Evolutionary conservation across 2,329 filamentous ascomycete genomes (phyloP), one percentile per base, ranked within the genome.

Genomic region (Claviceps humidiphila): DNA sequence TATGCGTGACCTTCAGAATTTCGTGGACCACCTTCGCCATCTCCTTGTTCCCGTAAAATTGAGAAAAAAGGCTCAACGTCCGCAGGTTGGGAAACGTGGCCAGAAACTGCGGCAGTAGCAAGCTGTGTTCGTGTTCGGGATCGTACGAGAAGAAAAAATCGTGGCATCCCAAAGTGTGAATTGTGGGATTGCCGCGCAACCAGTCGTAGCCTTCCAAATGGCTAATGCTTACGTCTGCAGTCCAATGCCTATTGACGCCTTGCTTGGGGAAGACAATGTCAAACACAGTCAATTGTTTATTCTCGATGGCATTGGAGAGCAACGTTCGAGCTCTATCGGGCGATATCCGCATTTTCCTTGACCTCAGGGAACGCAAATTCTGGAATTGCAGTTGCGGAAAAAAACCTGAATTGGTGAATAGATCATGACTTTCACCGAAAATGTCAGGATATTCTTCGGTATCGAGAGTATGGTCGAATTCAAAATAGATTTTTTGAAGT

Each of bases 71-170:
- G 56, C 67, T 65, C 24, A 70, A 55, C 8, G 59, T 60, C 53
- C 70, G 64, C 7, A 71, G 60, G 26, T 64, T 64, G 1, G 68
- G 68, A 44, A 71, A 67, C 40, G 54, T 66, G 5, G 61, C 63
- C 9, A 71, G 59, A 54, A 71, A 70, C 4, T 53, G 54, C 1
- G 64, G 63, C 14, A 71, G 54, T 0, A 65, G 63, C 16, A 64
- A 44, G 9, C 68, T 62, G 0, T 61, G 55, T 9, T 66, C 59
- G 16, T 57, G 59, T 20, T 51, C 56, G 4, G 65, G 61, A n/a
- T 61, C 60, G 3, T 54, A 49, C 46, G 57, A 58, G 55, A 71
- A 70, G 37, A 60, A 57, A 47, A 71, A 70, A 34, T 64, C 54
- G 42, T 61, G 66, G 30, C 71, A 46, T 4, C 66, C 66, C 2